phyloP scores from a whole-genome alignment of 2,329 filamentous ascomycete genomes.

The Ophiostoma triangulosporum region DNA sequence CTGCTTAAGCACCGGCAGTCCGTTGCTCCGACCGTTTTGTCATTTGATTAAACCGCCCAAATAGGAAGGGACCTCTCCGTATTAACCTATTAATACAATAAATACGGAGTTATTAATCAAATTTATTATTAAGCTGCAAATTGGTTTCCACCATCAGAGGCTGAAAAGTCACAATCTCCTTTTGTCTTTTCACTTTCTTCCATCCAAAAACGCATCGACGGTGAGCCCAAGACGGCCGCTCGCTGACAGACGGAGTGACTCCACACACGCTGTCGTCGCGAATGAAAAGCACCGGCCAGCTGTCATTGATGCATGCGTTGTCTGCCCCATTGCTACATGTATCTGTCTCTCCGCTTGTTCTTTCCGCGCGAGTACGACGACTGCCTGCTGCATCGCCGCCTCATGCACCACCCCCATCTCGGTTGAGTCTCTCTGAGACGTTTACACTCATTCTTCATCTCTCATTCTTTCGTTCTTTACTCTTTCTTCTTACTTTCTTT shows the following conservation, averaged over 20 bases:
- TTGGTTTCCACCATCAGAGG: not conserved
- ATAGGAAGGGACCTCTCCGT: conserved; percentile 4
- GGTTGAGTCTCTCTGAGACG: not conserved
- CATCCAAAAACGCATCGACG: not conserved
- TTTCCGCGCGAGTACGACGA: too few species aligned
- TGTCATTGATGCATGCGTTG: conserved; percentile 7
- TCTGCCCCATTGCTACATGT: conserved; percentile 2
- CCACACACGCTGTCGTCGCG: too few species aligned
- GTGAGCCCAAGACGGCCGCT: not conserved
- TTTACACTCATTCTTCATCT: not conserved
- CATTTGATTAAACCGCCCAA: conserved; percentile 7
- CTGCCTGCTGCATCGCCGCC: conserved; percentile 1
- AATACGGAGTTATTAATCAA: not conserved
- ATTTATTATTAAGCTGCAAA: not conserved
- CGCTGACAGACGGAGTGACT: not conserved
- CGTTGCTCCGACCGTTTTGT: not conserved
- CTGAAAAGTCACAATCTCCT: not conserved
- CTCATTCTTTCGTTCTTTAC: not conserved
- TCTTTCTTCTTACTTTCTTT: not conserved
- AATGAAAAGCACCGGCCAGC: not conserved
- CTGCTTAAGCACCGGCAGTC: not conserved
- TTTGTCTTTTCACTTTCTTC: not conserved
- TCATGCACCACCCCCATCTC: conserved; percentile 1
- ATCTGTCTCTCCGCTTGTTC: not conserved
- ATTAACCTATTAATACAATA: conserved; percentile 2